Conservation (phyloP, 345 rosid genomes). For the Eutrema japonicum region DNA sequence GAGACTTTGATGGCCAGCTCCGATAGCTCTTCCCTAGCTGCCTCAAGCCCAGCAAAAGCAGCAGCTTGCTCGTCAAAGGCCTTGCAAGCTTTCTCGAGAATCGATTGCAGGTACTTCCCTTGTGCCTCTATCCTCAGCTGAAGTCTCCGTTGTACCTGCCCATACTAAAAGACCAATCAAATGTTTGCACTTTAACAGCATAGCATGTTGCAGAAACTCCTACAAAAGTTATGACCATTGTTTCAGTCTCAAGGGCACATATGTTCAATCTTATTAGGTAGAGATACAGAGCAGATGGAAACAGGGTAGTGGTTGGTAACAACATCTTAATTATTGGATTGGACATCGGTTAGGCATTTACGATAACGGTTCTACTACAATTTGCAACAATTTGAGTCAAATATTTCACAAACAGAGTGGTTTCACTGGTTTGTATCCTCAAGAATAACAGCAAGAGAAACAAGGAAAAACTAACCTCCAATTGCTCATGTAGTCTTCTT, state of each 20-base stretch:
- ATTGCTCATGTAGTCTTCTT: conserved; percentile 90
- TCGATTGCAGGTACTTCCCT: conserved; percentile 86
- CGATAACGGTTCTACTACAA: no score
- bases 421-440: neutral
- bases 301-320: neutral
- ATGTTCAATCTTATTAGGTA: conserved; percentile 9
- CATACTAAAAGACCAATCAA: conserved; percentile 35
- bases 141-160: conserved; percentile 89
- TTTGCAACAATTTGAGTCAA: neutral
- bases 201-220: neutral
- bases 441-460: conserved; percentile 1
- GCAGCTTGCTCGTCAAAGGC: conserved; percentile 78
- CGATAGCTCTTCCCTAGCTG: conserved; percentile 89
- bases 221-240: conserved; percentile 2
- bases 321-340: neutral
- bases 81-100: conserved; percentile 95
- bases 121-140: conserved; percentile 96
- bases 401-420: no score
- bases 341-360: neutral
- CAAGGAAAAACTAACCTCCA: conserved; percentile 67
- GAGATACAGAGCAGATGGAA: neutral
- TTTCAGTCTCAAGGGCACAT: neutral
- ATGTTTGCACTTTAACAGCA: conserved; percentile 26
- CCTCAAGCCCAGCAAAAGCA: conserved; percentile 75
- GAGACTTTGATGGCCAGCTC: conserved; percentile 82